A percentile compares a stretch with the other conserved stretches of the same genome.
These are phyloP conservation scores for Sinapis alba DNA, from an alignment of 441 rosid genomes.

Conservation along the genomic window DNA sequence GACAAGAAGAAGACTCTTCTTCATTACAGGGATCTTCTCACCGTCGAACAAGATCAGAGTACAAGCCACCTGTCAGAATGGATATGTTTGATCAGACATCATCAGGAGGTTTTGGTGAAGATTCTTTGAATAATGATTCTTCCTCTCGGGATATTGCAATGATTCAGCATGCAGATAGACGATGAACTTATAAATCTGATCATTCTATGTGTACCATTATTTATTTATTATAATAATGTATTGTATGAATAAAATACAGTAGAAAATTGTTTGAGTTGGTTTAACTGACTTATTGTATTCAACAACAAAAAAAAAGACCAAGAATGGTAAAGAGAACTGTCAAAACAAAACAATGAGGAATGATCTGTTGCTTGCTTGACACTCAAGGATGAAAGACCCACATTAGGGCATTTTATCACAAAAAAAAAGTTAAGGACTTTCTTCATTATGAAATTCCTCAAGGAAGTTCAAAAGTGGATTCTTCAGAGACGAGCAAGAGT, in stretches of 20 bases:
- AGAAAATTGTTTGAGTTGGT: background rate
- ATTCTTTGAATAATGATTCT: background rate
- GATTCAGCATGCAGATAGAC: conserved; percentile 6
- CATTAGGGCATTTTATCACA: conserved; percentile 14
- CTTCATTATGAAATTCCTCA: background rate
- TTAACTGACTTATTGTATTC: background rate
- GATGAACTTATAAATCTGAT: background rate
- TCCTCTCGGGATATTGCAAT: conserved; percentile 21
- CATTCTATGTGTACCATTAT: background rate
- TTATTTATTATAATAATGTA: background rate
- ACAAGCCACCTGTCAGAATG: conserved; percentile 43
- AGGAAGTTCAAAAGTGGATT: background rate
- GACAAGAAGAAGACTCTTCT: conserved; percentile 42
- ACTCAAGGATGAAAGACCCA: background rate
- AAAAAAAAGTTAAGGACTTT: background rate
- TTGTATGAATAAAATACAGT: background rate
- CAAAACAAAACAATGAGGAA: conserved; percentile 12
- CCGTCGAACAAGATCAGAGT: conserved; percentile 51
- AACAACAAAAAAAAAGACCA: conserved; percentile 7
- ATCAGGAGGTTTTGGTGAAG: conserved; percentile 28
- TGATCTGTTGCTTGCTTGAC: conserved; percentile 12
- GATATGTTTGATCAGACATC: conserved; percentile 34
- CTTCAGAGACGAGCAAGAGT: background rate
- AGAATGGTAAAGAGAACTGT: conserved; percentile 32
- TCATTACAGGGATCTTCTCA: conserved; percentile 51